Evolutionary conservation across 164 flowering plant genomes (phyloP).

Genomic region (Taxillus chinensis): DNA sequence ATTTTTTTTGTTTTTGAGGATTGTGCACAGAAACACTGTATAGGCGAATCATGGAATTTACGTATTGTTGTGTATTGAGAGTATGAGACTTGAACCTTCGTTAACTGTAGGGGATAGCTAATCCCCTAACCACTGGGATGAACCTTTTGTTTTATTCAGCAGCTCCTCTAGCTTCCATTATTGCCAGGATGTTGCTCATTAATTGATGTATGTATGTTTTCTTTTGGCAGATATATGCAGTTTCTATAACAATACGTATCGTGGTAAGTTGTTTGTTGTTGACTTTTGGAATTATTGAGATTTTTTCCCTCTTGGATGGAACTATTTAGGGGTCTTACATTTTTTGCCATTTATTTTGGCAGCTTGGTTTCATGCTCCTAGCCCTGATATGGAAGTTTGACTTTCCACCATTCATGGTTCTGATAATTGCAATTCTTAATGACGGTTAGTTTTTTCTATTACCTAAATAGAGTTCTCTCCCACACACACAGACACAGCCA

Average conservation of each 20-base stretch:
- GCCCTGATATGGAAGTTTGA: constrained; percentile 83
- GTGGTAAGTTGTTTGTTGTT: constrained; percentile 46
- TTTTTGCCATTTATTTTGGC: constrained; percentile 12
- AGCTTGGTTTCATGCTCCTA: constrained; percentile 89
- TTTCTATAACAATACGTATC: constrained; percentile 88
- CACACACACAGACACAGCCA: neutral
- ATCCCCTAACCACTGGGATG: too few species aligned
- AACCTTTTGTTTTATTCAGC: too few species aligned
- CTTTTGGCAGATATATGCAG: constrained; percentile 71
- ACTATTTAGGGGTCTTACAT: neutral
- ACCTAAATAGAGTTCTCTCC: neutral
- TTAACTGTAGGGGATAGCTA: too few species aligned
- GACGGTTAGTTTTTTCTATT: constrained; percentile 43
- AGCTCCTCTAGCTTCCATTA: too few species aligned
- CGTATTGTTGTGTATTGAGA: too few species aligned
- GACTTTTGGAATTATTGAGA: too few species aligned
- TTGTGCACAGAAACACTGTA: too few species aligned
- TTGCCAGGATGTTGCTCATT: too few species aligned
- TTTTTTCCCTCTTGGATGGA: too few species aligned
- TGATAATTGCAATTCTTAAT: constrained; percentile 81
- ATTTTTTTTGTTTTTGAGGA: too few species aligned
- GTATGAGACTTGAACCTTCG: too few species aligned
- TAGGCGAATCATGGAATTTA: too few species aligned
- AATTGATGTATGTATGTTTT: neutral
- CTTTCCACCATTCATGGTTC: constrained; percentile 94